A percentile compares a stretch with the other conserved stretches of the same genome.
Evolutionary conservation across 192 early-diverging fungal genomes (phyloP).

Genomic region (Funneliformis geosporum): DNA sequence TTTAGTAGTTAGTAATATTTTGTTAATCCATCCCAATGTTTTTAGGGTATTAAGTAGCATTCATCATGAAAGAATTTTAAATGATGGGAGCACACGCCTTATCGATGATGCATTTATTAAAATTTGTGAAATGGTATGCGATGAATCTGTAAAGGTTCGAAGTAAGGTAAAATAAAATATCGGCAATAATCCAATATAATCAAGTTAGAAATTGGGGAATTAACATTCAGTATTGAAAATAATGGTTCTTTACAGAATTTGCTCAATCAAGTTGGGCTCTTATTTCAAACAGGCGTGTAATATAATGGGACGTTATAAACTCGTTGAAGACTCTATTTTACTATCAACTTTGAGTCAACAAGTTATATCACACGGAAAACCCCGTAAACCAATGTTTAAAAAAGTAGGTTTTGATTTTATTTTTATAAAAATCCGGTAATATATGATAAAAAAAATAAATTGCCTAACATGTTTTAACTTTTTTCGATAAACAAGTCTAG

Average conservation of each 20-base stretch:
- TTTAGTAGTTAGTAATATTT: neutral
- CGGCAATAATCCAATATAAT: neutral
- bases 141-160: slow-evolving; percentile 66
- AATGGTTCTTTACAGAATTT: slow-evolving; percentile 7
- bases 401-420: neutral
- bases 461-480: too few species aligned
- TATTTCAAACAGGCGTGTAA: slow-evolving; percentile 56
- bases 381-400: neutral
- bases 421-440: neutral
- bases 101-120: slow-evolving; percentile 79
- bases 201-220: slow-evolving; percentile 4
- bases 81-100: slow-evolving; percentile 37
- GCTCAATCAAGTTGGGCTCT: slow-evolving; percentile 1
- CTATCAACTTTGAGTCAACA: slow-evolving; percentile 79
- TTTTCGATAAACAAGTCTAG: neutral
- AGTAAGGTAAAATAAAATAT: slow-evolving; percentile 50
- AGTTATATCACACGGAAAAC: slow-evolving; percentile 62
- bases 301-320: slow-evolving; percentile 62
- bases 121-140: slow-evolving; percentile 83
- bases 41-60: slow-evolving; percentile 50
- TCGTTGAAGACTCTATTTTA: slow-evolving; percentile 60
- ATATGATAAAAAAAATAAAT: neutral
- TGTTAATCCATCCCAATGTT: neutral
- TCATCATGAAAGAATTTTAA: slow-evolving; percentile 49
- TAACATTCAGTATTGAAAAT: slow-evolving; percentile 9